Evolutionary conservation across 2,329 filamentous ascomycete genomes (phyloP).

Genomic region (Cryphonectria japonica): DNA sequence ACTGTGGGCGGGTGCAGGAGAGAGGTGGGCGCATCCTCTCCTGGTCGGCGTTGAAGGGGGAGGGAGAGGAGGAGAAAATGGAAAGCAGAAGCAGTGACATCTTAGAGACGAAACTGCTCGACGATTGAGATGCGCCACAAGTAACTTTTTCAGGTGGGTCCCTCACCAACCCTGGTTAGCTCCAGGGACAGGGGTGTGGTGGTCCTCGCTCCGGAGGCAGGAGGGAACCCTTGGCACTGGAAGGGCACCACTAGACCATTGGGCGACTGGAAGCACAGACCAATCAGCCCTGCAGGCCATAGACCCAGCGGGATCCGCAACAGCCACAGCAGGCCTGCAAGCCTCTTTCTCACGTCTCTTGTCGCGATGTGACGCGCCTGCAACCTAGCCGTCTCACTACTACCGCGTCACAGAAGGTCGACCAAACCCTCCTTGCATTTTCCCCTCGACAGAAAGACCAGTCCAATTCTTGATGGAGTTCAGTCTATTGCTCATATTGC

Average conservation of each 20-base stretch:
- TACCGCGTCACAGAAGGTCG: neutral
- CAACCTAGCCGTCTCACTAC: neutral
- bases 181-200: conserved; percentile 9
- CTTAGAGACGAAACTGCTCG: conserved; percentile 8
- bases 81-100: neutral
- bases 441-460: neutral
- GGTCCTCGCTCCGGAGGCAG: neutral
- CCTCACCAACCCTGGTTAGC: neutral
- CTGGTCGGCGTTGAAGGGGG: conserved; percentile 2
- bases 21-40: conserved; percentile 26
- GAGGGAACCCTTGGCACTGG: too few species aligned
- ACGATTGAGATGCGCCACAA: conserved; percentile 1
- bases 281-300: neutral
- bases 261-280: neutral
- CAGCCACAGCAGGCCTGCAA: conserved; percentile 9
- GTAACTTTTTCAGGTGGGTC: conserved; percentile 31
- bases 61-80: neutral
- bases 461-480: neutral
- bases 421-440: neutral
- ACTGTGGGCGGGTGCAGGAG: conserved; percentile 5
- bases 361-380: conserved; percentile 10
- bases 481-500: neutral
- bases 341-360: neutral
- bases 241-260: neutral
- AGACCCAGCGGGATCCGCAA: neutral